phyloP scores from a whole-genome alignment of 1,284 basidiomycete genomes.

The Peniophora sp. region DNA sequence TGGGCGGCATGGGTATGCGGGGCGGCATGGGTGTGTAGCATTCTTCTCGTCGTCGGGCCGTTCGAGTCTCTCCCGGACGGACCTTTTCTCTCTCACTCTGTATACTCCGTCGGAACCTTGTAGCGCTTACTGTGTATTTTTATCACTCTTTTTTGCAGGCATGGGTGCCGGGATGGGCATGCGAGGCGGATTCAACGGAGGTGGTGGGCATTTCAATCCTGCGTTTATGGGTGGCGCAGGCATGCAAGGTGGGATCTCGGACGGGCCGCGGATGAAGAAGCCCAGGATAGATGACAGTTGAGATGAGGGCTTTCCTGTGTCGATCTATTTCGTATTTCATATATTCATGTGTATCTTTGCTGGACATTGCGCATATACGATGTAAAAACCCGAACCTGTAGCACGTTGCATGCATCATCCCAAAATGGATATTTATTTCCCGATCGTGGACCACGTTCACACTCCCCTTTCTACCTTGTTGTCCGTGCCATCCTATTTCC shows the following conservation, averaged over 20 bases:
- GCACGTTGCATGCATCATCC: too few relatives aligned
- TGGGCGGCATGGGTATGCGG: neutral
- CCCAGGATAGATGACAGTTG: constrained; percentile 33
- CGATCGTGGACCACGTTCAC: too few relatives aligned
- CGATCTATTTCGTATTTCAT: constrained; percentile 5
- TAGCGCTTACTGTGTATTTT: too few relatives aligned
- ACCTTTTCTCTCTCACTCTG: constrained; percentile 19
- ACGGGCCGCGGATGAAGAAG: constrained; percentile 50
- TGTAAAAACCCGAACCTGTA: too few relatives aligned
- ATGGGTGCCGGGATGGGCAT: constrained; percentile 46
- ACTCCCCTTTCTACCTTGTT: too few relatives aligned
- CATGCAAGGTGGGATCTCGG: constrained; percentile 27
- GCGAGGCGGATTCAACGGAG: constrained; percentile 40
- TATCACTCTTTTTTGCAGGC: constrained; percentile 17
- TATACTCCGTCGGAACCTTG: too few relatives aligned
- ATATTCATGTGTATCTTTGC: neutral
- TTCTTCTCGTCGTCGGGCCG: constrained; percentile 34
- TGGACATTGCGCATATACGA: constrained; percentile 23
- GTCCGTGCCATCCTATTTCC: too few relatives aligned
- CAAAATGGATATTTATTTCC: too few relatives aligned
- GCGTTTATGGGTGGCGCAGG: constrained; percentile 53
- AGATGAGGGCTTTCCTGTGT: constrained; percentile 3
- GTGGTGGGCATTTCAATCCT: constrained; percentile 62
- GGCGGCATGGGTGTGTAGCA: constrained; percentile 68
- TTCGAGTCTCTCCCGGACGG: constrained; percentile 13